phyloP scores from a whole-genome alignment of 2,329 filamentous ascomycete genomes.

The Fusarium algeriense region DNA sequence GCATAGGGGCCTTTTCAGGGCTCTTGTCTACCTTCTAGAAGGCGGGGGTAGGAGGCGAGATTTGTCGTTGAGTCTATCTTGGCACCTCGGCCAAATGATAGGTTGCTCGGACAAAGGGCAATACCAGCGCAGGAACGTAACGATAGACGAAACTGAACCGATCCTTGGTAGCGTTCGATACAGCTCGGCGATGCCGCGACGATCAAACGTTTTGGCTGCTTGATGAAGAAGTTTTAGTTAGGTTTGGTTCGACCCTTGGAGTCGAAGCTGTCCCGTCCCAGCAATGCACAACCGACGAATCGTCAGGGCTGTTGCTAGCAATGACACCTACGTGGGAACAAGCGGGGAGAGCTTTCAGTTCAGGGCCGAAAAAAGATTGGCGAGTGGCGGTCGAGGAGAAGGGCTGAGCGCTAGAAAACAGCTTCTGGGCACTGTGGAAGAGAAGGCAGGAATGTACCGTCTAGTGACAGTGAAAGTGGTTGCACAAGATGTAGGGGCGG shows the following conservation, averaged over 20 bases:
- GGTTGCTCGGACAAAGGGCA: constrained; percentile 30
- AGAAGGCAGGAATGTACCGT: constrained; percentile 20
- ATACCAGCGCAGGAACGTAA: constrained; percentile 9
- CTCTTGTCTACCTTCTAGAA: constrained; percentile 44
- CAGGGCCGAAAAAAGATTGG: constrained; percentile 32
- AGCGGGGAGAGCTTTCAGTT: constrained; percentile 36
- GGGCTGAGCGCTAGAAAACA: constrained; percentile 25
- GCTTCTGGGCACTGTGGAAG: constrained; percentile 34
- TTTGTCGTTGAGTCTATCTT: constrained; percentile 30
- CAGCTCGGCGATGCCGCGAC: constrained; percentile 33
- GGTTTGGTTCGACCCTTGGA: constrained; percentile 16
- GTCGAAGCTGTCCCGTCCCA: constrained; percentile 16
- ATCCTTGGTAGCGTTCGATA: constrained; percentile 3
- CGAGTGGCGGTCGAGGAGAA: constrained; percentile 35
- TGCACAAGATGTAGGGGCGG: constrained; percentile 6
- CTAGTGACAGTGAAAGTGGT: constrained; percentile 19
- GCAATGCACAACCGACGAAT: constrained; percentile 17
- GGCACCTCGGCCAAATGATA: constrained; percentile 21
- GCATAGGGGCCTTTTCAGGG: constrained; percentile 44
- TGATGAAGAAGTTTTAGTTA: constrained; percentile 26
- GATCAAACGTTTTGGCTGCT: constrained; percentile 13
- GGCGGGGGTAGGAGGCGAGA: constrained; percentile 38
- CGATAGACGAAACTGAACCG: constrained; percentile 27
- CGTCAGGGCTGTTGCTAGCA: constrained; percentile 15
- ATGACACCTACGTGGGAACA: constrained; percentile 30